phyloP scores from a whole-genome alignment of 2,329 filamentous ascomycete genomes.

The Phaeosphaeria sp. region DNA sequence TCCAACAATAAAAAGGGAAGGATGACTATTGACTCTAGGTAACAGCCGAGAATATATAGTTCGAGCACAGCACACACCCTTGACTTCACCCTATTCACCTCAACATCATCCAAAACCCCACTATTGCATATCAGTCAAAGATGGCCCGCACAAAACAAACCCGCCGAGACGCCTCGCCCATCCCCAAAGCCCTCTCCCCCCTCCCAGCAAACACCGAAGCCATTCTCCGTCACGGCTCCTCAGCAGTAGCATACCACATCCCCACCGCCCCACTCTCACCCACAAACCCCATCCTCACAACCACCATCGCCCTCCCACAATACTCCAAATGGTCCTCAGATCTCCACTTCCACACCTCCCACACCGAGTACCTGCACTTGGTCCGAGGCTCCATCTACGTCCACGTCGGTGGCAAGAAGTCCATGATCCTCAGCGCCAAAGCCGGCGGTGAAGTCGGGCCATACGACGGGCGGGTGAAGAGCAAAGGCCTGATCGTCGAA shows the following conservation, averaged over 20 bases:
- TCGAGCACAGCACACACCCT: not conserved
- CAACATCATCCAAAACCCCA: not conserved
- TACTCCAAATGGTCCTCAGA: conserved; percentile 58
- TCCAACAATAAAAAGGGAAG: not conserved
- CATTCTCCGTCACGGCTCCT: conserved; percentile 16
- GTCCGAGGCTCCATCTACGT: conserved; percentile 48
- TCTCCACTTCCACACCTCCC: conserved; percentile 58
- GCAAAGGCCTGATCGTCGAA: conserved; percentile 34
- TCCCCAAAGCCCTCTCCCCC: conserved; percentile 6
- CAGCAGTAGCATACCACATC: conserved; percentile 47
- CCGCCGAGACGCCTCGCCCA: not conserved
- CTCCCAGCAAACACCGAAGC: conserved; percentile 15
- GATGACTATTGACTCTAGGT: not conserved
- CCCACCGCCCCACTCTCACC: conserved; percentile 32
- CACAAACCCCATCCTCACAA: conserved; percentile 19
- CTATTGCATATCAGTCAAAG: not conserved
- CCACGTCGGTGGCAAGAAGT: conserved; percentile 11
- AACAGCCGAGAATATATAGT: not conserved
- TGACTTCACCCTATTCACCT: not conserved
- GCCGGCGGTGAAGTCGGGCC: conserved; percentile 10
- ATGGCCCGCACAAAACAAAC: not conserved
- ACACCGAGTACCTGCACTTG: conserved; percentile 57
- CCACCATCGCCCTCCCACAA: conserved; percentile 54
- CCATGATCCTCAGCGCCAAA: conserved; percentile 14
- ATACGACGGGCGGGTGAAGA: not conserved